Base-by-base conservation (phyloP, 495 filamentous ascomycete genomes). In the Aspergillus incahuasiensis region DNA sequence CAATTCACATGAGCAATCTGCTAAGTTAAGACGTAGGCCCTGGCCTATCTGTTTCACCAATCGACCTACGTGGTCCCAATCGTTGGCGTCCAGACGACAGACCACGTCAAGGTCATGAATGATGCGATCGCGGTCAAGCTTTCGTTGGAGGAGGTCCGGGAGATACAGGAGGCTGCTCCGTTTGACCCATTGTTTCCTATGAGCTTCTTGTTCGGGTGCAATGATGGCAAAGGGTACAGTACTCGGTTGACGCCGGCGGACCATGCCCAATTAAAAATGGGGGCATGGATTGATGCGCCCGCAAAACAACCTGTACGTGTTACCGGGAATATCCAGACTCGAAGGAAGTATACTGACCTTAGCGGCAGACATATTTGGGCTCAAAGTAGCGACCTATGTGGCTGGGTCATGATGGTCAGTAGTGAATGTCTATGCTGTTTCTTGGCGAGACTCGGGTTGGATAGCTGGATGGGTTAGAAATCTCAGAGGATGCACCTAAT, bases 31-130 rank as follows among this genome's bases (percentile, higher is more conserved):
- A 28, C 4, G 4, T 5, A 49, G 47, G 30, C 47, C 22, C 32
- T 49, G 8, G 47, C 47, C 15, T 49, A 49, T 11, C 11, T 49
- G 7, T 48, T 16, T 28, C 47, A 49, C 30, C 47, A 38, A 16
- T 38, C 30, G 8, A 49, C 47, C n/a, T 49, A 39, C 30, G 47
- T 49, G 20, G 34, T 49, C 18, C 47, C 47, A 2, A 49, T 49
- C 7, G 47, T 49, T 5, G 47, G 47, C 32, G 47, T 49, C n/a
- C 47, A 49, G 47, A 49, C 30, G 2, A 49, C 13, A 13, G 30
- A 49, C 15, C 47, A 49, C 16, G 30, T 48, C 30, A 38, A 39
- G 16, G 22, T 18, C 1, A 35, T 49, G 30, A 39, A 35, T 11
- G 47, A 49, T 16, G 47, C 47, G 12, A 15, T 39, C 4, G 39